Evolutionary conservation across 2,329 filamentous ascomycete species (phyloP).

Genomic region (Aspergillus pseudotamarii): DNA sequence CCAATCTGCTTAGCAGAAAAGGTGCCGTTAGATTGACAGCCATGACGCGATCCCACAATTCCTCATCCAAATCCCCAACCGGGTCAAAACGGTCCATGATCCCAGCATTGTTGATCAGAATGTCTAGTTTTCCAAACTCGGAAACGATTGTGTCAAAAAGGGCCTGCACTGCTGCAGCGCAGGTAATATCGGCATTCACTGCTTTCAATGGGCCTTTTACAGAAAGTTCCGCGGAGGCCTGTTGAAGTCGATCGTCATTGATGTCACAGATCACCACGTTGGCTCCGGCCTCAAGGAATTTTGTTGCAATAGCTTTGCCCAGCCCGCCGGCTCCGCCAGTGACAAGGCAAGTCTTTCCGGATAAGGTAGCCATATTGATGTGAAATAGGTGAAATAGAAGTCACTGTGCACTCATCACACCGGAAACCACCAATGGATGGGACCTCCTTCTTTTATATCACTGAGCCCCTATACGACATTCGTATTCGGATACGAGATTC

Average conservation of each 20-base stretch:
- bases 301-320: conserved; percentile 40
- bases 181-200: conserved; percentile 43
- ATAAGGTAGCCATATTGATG: not conserved
- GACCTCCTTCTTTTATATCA: not conserved
- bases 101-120: conserved; percentile 63
- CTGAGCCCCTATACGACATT: not conserved
- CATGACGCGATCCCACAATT: conserved; percentile 58
- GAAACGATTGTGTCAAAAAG: conserved; percentile 37
- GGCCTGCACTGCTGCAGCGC: conserved; percentile 35
- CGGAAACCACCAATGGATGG: not conserved
- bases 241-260: conserved; percentile 31
- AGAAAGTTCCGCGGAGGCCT: conserved; percentile 27
- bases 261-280: conserved; percentile 44
- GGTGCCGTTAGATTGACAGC: conserved; percentile 60
- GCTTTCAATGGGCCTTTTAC: conserved; percentile 26
- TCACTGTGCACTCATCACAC: not conserved
- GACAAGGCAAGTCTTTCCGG: conserved; percentile 33
- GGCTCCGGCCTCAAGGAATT: conserved; percentile 39
- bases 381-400: not conserved
- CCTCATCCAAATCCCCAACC: conserved; percentile 50
- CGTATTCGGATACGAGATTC: not conserved
- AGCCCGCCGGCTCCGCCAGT: conserved; percentile 43
- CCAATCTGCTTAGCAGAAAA: conserved; percentile 55
- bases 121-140: conserved; percentile 54
- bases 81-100: conserved; percentile 61